phyloP scores from a whole-genome alignment of 1,284 basidiomycete species.

The Neonothopanus nambi region DNA sequence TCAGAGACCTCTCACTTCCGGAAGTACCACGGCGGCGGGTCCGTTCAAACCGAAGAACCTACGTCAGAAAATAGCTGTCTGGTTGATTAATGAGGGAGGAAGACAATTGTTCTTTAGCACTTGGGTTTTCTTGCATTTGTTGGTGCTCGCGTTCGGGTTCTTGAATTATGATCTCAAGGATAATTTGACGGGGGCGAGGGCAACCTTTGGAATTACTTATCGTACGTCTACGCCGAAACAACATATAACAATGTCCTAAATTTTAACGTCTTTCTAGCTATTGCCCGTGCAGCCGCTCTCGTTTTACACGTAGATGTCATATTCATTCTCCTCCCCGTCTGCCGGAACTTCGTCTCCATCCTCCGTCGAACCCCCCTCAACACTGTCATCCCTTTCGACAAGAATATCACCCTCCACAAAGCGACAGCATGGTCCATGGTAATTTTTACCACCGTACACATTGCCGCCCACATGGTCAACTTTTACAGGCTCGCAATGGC shows the following conservation, averaged over 20 bases:
- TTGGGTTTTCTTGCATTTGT: slow-evolving; percentile 75
- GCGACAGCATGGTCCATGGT: slow-evolving; percentile 87
- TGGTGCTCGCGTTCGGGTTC: slow-evolving; percentile 75
- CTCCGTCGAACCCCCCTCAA: slow-evolving; percentile 82
- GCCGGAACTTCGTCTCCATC: slow-evolving; percentile 87
- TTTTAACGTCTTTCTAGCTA: slow-evolving; percentile 44
- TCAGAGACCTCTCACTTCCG: slow-evolving; percentile 53
- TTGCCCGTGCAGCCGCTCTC: slow-evolving; percentile 82
- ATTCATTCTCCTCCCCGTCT: slow-evolving; percentile 89
- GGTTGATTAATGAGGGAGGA: slow-evolving; percentile 92
- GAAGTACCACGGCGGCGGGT: slow-evolving; percentile 30
- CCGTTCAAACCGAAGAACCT: slow-evolving; percentile 37
- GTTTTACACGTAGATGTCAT: slow-evolving; percentile 86
- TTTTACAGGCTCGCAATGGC: slow-evolving; percentile 68
- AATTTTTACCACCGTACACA: slow-evolving; percentile 70
- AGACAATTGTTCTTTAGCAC: slow-evolving; percentile 73
- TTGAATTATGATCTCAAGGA: slow-evolving; percentile 80
- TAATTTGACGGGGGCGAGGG: slow-evolving; percentile 63
- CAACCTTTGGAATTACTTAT: slow-evolving; percentile 72
- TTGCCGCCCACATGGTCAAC: slow-evolving; percentile 79
- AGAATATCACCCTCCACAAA: slow-evolving; percentile 87
- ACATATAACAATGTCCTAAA: background rate
- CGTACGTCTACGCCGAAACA: slow-evolving; percentile 50
- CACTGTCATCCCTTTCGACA: slow-evolving; percentile 86
- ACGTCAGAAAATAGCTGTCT: slow-evolving; percentile 56